Conservation (phyloP, 306 rosid genomes). For the Quercus aquifolioides region DNA sequence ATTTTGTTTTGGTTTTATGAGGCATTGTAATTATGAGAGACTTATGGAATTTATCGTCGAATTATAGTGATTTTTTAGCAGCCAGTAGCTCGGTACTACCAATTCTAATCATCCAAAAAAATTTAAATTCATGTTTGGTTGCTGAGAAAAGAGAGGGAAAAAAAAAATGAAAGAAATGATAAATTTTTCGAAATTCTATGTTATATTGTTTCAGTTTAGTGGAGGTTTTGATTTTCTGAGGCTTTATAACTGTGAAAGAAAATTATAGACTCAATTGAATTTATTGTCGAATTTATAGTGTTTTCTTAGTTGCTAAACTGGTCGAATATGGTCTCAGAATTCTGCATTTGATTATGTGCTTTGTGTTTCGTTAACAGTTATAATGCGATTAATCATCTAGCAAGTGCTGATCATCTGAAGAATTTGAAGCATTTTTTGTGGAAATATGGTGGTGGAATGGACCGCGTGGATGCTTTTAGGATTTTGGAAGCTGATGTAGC, state of each 20-base stretch:
- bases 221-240: background rate
- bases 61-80: no score
- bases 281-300: background rate
- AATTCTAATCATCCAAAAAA: no score
- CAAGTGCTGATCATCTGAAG: conserved; percentile 63
- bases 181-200: background rate
- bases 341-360: background rate
- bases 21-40: no score
- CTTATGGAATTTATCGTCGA: no score
- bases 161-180: background rate
- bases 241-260: background rate
- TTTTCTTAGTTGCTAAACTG: background rate
- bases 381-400: conserved; percentile 73
- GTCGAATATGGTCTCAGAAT: background rate
- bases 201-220: background rate
- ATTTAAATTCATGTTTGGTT: background rate
- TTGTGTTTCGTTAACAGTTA: conserved; percentile 38
- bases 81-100: conserved; percentile 45
- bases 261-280: background rate
- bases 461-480: conserved; percentile 46
- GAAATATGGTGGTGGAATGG: conserved; percentile 66
- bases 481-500: conserved; percentile 53
- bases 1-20: no score
- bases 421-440: conserved; percentile 83
- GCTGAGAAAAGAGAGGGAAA: background rate